Conservation (phyloP, 164 flowering plant genomes). For the Pachysandra terminalis region DNA sequence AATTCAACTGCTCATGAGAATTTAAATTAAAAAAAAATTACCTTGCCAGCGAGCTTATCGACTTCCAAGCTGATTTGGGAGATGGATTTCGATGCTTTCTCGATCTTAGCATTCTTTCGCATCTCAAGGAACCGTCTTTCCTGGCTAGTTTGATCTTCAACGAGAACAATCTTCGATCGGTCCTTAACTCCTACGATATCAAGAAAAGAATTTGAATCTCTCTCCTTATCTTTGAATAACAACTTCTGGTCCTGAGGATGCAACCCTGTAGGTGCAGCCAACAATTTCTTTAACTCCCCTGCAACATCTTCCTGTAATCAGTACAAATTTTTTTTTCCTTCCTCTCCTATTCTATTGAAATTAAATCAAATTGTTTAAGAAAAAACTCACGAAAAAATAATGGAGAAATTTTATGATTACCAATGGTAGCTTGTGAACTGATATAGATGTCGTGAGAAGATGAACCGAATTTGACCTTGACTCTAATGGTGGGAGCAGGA, state of each 20-base stretch:
- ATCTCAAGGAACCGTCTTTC: conserved; percentile 53
- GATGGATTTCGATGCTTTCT: conserved; percentile 49
- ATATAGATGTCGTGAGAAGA: conserved; percentile 50
- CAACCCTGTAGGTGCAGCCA: conserved; percentile 54
- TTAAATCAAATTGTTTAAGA: neutral
- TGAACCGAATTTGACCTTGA: conserved; percentile 59
- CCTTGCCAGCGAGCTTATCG: conserved; percentile 63
- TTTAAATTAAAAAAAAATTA: conserved; percentile 9
- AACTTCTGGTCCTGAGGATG: conserved; percentile 66
- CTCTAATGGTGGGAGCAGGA: conserved; percentile 52
- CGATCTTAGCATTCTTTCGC: conserved; percentile 50
- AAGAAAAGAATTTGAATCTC: conserved; percentile 51
- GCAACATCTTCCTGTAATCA: conserved; percentile 1
- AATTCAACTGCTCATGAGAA: too few species aligned
- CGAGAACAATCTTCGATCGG: conserved; percentile 45
- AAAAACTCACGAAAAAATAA: neutral
- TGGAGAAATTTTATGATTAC: conserved; percentile 23
- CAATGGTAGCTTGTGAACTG: conserved; percentile 63
- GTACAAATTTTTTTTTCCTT: neutral
- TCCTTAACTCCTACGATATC: conserved; percentile 58
- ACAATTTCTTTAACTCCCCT: conserved; percentile 72
- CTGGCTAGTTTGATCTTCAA: conserved; percentile 57
- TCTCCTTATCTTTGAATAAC: conserved; percentile 55
- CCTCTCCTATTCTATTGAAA: neutral
- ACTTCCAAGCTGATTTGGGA: conserved; percentile 57